phyloP scores from a whole-genome alignment of 2,329 filamentous ascomycete species.

The Fusarium cicatricum region DNA sequence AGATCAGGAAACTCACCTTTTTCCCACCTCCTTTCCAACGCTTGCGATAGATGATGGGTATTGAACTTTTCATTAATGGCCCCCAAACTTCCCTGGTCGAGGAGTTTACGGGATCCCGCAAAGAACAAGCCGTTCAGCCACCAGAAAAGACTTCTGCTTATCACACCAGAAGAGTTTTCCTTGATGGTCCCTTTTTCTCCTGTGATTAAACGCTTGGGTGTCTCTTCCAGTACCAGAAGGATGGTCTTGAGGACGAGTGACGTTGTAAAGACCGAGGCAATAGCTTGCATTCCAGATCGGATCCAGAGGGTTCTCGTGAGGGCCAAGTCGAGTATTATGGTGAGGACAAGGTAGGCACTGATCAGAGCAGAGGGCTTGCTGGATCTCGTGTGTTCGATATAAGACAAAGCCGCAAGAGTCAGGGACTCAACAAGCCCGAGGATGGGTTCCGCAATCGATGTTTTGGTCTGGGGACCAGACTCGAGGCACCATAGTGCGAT shows the following conservation, averaged over 20 bases:
- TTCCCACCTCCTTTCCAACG: slow-evolving; percentile 38
- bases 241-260: slow-evolving; percentile 40
- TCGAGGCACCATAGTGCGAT: slow-evolving; percentile 40
- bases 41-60: slow-evolving; percentile 28
- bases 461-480: slow-evolving; percentile 32
- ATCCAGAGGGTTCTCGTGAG: slow-evolving; percentile 47
- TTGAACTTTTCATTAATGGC: slow-evolving; percentile 43
- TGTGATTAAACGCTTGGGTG: slow-evolving; percentile 38
- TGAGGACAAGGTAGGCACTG: slow-evolving; percentile 44
- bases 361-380: slow-evolving; percentile 46
- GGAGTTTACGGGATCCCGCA: slow-evolving; percentile 34
- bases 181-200: slow-evolving; percentile 33
- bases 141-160: slow-evolving; percentile 49
- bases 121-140: slow-evolving; percentile 48
- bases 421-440: slow-evolving; percentile 42
- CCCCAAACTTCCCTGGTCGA: slow-evolving; percentile 40
- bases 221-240: slow-evolving; percentile 46
- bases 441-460: slow-evolving; percentile 42
- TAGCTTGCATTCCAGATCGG: slow-evolving; percentile 30
- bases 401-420: slow-evolving; percentile 42
- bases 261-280: slow-evolving; percentile 42
- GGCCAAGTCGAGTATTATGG: slow-evolving; percentile 46
- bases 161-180: slow-evolving; percentile 46
- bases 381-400: slow-evolving; percentile 46
- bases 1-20: slow-evolving; percentile 8